A percentile compares a stretch with the other conserved stretches of the same genome.
Evolutionary conservation across 192 early-diverging fungal species (phyloP).

Genomic region (Chytriomyces sp.): DNA sequence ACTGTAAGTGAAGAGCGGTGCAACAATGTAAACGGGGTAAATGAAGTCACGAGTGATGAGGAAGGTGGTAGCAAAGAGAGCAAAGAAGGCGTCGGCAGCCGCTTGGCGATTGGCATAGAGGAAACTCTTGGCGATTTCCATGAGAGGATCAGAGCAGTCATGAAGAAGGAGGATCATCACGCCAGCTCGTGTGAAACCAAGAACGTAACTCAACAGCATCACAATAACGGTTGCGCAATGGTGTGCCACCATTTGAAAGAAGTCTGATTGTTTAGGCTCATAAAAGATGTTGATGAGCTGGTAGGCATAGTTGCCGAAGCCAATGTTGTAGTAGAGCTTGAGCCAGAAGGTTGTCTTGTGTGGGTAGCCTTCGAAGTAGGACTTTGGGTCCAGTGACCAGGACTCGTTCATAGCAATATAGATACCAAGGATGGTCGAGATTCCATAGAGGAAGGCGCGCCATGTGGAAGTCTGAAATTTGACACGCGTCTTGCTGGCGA

Average conservation of each 20-base stretch:
- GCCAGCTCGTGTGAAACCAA: constrained; percentile 45
- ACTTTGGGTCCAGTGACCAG: constrained; percentile 14
- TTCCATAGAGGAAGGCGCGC: constrained; percentile 8
- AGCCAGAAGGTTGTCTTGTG: constrained; percentile 10
- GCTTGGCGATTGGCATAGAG: constrained; percentile 37
- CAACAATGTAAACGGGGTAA: constrained; percentile 32
- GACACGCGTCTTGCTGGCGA: constrained; percentile 5
- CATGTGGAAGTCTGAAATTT: constrained; percentile 26
- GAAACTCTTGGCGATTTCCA: constrained; percentile 53
- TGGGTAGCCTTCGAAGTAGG: constrained; percentile 23
- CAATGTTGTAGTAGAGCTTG: constrained; percentile 47
- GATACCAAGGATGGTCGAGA: constrained; percentile 10
- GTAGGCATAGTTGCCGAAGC: constrained; percentile 42
- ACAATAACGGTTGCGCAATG: constrained; percentile 45
- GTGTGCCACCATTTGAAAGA: constrained; percentile 43
- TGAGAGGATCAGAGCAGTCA: constrained; percentile 47
- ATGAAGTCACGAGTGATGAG: constrained; percentile 29
- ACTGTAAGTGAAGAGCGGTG: constrained; percentile 1
- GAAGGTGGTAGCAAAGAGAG: constrained; percentile 30
- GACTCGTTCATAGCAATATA: constrained; percentile 18
- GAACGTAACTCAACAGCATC: constrained; percentile 41
- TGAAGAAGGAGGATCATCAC: constrained; percentile 46
- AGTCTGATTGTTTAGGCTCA: constrained; percentile 43
- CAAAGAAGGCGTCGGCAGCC: constrained; percentile 33
- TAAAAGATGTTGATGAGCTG: constrained; percentile 35